These are phyloP conservation scores for Phytopythium sindhum DNA, from an alignment of 352 stramenopile genomes.

Conservation along the genomic window DNA sequence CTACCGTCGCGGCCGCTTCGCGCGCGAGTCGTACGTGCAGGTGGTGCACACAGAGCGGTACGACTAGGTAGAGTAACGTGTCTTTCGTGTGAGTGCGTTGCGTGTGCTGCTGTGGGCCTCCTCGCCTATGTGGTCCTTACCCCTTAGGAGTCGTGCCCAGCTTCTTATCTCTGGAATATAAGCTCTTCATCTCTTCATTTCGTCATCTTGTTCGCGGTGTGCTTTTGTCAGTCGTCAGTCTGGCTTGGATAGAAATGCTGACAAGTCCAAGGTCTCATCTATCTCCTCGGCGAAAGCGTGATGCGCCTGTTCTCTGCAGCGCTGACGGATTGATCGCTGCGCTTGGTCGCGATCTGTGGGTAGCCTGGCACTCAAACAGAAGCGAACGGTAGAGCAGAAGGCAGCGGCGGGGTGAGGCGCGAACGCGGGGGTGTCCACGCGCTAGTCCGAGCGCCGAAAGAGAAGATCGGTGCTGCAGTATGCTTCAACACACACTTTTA, in stretches of 20 bases:
- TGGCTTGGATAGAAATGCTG: no score
- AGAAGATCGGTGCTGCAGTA: not conserved
- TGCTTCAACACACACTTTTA: constrained; percentile 6
- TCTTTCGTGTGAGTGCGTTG: not conserved
- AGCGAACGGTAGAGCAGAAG: not conserved
- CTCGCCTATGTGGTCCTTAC: not conserved
- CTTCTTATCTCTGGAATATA: not conserved
- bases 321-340: no score
- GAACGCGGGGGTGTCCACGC: not conserved
- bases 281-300: no score
- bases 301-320: no score
- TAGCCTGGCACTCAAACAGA: not conserved
- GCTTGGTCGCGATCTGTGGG: no score
- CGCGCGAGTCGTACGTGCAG: constrained; percentile 31
- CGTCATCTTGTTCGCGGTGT: no score
- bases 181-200: not conserved
- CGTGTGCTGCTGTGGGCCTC: not conserved
- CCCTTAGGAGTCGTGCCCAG: not conserved
- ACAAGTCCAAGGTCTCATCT: no score
- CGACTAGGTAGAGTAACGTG: not conserved
- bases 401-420: not conserved
- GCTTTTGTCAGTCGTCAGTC: no score
- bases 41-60: constrained; percentile 13
- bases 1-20: constrained; percentile 38
- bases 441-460: not conserved